Evolutionary conservation across 2,329 filamentous ascomycete genomes (phyloP).

Genomic region (Lachnellula willkommii): DNA sequence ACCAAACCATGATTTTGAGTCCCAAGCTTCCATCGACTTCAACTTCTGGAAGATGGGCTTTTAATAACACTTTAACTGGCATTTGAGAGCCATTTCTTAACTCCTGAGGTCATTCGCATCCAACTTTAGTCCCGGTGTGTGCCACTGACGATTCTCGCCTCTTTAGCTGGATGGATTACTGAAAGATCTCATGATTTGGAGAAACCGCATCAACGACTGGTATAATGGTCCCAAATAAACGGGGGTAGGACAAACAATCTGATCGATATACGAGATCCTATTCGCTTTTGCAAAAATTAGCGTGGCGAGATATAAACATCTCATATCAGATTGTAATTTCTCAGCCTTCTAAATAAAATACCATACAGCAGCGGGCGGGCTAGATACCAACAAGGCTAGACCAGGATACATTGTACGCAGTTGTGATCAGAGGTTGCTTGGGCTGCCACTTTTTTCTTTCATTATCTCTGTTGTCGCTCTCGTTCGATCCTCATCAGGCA

Average conservation of each 20-base stretch:
- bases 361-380: not conserved
- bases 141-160: not conserved
- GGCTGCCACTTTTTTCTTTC: not conserved
- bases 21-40: too few relatives aligned
- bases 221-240: not conserved
- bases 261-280: not conserved
- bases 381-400: not conserved
- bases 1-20: too few relatives aligned
- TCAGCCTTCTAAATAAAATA: not conserved
- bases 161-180: not conserved
- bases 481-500: not conserved
- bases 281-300: not conserved
- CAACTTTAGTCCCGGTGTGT: not conserved
- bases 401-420: not conserved
- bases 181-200: not conserved
- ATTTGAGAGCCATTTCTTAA: not conserved
- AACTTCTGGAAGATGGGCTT: too few relatives aligned
- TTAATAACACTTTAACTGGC: too few relatives aligned
- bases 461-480: not conserved
- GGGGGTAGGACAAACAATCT: not conserved
- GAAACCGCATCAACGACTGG: not conserved
- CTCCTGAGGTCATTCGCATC: not conserved
- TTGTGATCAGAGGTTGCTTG: not conserved
- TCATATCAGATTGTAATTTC: not conserved
- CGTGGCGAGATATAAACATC: not conserved